phyloP scores from a whole-genome alignment of 176 grass and related monocot species.

The Eremochloa ophiuroides region DNA sequence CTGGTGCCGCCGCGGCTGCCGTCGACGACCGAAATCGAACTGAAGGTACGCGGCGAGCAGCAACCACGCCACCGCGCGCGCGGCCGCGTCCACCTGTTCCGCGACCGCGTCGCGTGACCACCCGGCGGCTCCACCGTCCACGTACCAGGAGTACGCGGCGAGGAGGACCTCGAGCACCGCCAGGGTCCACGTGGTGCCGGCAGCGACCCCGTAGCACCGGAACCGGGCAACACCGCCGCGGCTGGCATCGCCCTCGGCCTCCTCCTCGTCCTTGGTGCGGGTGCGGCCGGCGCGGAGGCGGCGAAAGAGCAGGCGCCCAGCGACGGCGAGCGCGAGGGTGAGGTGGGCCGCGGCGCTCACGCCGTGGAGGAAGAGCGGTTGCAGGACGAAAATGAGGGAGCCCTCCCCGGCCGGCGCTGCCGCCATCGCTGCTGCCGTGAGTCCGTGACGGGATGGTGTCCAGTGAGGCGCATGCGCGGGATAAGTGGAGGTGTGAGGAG shows the following conservation, averaged over 20 bases:
- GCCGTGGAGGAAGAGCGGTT: constrained; percentile 24
- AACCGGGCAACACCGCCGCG: not conserved
- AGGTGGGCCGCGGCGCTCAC: constrained; percentile 1
- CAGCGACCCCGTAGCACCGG: constrained; percentile 8
- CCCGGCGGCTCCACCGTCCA: not conserved
- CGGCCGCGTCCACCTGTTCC: constrained; percentile 24
- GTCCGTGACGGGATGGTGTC: not conserved
- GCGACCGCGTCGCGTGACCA: constrained; percentile 28
- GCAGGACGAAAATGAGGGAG: not conserved
- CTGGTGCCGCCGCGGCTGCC: constrained; percentile 21
- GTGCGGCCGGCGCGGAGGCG: not conserved
- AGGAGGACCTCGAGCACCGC: constrained; percentile 19
- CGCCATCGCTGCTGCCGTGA: not conserved
- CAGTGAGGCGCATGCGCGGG: not conserved
- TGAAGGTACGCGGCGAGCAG: constrained; percentile 53
- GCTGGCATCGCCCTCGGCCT: not conserved
- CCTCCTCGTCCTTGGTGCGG: constrained; percentile 2
- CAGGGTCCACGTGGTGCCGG: constrained; percentile 26
- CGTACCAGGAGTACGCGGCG: constrained; percentile 23
- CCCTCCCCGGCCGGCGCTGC: not conserved
- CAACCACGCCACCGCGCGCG: constrained; percentile 49
- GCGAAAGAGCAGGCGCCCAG: not conserved
- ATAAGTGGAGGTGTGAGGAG: not conserved
- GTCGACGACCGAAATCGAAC: constrained; percentile 11
- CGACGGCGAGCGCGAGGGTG: constrained; percentile 30